These are phyloP conservation scores for Aspergillus pseudoterreus DNA, from an alignment of 2,329 filamentous ascomycete species.

Conservation along the genomic window DNA sequence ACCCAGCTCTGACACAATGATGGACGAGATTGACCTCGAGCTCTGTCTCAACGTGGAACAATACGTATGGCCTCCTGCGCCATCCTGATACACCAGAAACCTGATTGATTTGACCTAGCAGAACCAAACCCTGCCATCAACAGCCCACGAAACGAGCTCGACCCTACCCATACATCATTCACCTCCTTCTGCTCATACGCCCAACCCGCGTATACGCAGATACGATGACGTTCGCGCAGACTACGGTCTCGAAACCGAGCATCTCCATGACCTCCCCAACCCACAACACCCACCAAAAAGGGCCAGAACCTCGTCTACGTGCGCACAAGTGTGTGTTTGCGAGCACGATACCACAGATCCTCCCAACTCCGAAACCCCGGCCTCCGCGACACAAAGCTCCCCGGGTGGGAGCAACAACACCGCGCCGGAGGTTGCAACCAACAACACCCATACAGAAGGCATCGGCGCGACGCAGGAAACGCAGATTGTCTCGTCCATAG, in stretches of 20 bases:
- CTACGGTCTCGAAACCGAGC: background rate
- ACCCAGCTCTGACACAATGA: slow-evolving; percentile 5
- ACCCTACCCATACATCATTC: background rate
- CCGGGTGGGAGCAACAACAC: too few species aligned
- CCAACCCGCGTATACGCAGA: background rate
- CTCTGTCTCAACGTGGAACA: slow-evolving; percentile 15
- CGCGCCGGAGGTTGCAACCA: too few species aligned
- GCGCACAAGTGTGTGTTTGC: background rate
- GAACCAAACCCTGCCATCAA: background rate
- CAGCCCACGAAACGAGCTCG: background rate
- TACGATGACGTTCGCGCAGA: background rate
- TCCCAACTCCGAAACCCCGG: background rate
- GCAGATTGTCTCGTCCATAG: too few species aligned
- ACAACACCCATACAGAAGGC: too few species aligned
- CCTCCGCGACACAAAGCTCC: too few species aligned
- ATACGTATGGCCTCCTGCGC: slow-evolving; percentile 6
- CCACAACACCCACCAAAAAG: background rate
- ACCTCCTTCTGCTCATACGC: background rate
- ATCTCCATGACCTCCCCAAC: background rate
- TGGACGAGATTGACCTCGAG: slow-evolving; percentile 19
- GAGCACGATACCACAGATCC: too few species aligned
- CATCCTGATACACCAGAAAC: background rate
- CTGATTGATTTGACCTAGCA: background rate
- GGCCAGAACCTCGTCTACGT: background rate
- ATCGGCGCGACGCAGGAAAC: too few species aligned